Conservation (phyloP, 75 land plant species). For the Pinus tabuliformis region DNA sequence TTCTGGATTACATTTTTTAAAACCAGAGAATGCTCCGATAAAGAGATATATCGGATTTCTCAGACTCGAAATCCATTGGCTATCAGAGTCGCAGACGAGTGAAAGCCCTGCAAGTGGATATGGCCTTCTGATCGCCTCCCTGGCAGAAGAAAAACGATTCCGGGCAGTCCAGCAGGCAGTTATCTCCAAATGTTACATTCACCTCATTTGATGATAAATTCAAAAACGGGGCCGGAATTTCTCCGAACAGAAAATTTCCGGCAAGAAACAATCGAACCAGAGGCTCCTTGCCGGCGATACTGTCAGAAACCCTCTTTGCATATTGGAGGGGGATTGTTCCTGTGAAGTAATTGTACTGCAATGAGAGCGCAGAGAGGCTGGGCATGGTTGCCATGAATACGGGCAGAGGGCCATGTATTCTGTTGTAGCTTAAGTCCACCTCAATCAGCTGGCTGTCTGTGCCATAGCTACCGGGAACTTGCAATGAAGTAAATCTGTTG, state of each 20-base stretch:
- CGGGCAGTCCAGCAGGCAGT: constrained; percentile 70
- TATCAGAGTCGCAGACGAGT: constrained; percentile 6
- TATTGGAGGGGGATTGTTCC: constrained; percentile 61
- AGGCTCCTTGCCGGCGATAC: constrained; percentile 26
- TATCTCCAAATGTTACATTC: constrained; percentile 39
- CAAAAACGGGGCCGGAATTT: constrained; percentile 53
- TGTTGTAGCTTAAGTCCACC: constrained; percentile 54
- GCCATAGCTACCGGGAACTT: constrained; percentile 20
- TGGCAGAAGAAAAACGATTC: constrained; percentile 51
- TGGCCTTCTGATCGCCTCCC: constrained; percentile 43
- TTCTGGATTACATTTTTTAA: no score
- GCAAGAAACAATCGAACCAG: constrained; percentile 58
- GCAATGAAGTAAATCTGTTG: constrained; percentile 34
- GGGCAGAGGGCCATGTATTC: constrained; percentile 43
- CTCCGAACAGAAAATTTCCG: constrained; percentile 68
- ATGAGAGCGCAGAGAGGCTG: constrained; percentile 38
- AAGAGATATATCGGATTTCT: not conserved
- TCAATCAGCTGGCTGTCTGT: constrained; percentile 39
- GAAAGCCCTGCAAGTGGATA: constrained; percentile 34
- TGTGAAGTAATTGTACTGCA: constrained; percentile 52
- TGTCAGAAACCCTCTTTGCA: constrained; percentile 36
- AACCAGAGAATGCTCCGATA: not conserved
- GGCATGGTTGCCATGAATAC: constrained; percentile 55
- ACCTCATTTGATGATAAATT: constrained; percentile 31
- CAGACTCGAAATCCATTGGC: no score